These are phyloP conservation scores for Phialemoniopsis sp. DNA, from an alignment of 2,329 filamentous ascomycete genomes.

Conservation along the genomic window DNA sequence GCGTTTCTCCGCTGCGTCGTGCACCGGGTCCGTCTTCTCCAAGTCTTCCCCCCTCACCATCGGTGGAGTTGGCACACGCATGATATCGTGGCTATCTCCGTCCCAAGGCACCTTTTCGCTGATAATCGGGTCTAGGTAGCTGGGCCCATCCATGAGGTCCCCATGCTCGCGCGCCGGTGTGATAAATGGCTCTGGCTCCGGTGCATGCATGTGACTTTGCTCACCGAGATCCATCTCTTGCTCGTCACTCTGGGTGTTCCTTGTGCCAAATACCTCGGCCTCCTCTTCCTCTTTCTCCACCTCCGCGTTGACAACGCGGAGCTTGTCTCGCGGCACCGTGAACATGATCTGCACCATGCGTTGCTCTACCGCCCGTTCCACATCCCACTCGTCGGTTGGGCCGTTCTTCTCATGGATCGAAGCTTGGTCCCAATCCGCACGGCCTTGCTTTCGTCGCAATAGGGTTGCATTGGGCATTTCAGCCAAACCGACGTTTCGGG, in stretches of 20 bases:
- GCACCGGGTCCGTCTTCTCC: too few species aligned
- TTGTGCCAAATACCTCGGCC: constrained; percentile 6
- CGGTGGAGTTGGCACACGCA: too few species aligned
- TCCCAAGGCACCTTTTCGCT: too few species aligned
- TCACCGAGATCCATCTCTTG: background rate
- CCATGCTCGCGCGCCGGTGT: too few species aligned
- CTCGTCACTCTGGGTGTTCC: background rate
- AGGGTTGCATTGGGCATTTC: constrained; percentile 39
- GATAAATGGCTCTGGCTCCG: too few species aligned
- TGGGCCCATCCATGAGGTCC: too few species aligned
- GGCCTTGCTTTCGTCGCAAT: constrained; percentile 50
- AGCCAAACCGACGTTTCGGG: constrained; percentile 35
- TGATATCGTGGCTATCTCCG: too few species aligned
- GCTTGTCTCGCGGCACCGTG: constrained; percentile 80
- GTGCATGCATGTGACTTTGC: too few species aligned
- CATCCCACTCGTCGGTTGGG: constrained; percentile 68
- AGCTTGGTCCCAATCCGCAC: constrained; percentile 44
- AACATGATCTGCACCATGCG: constrained; percentile 83
- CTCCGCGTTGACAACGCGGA: constrained; percentile 86
- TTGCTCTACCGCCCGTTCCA: constrained; percentile 68
- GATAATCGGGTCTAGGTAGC: too few species aligned
- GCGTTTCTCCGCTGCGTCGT: too few species aligned
- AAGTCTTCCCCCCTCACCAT: too few species aligned
- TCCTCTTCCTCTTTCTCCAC: constrained; percentile 26
- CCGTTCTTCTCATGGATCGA: constrained; percentile 12